Percentiles rank a stretch among this genome's conserved stretches.
These are phyloP conservation scores for Areca catechu DNA, from an alignment of 176 grass and related monocot species.

Conservation along the genomic window DNA sequence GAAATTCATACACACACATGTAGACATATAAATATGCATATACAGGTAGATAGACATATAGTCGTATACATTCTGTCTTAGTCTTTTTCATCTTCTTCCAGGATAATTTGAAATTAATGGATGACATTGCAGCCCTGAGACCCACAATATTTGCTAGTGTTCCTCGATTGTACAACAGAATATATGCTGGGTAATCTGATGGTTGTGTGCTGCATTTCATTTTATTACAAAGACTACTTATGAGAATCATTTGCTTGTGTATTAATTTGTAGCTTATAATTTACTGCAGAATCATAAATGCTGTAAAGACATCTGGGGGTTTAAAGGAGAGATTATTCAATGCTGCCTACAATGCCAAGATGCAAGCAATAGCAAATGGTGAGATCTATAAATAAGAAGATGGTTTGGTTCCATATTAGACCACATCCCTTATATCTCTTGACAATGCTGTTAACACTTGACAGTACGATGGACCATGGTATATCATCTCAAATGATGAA, in stretches of 20 bases:
- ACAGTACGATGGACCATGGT: neutral
- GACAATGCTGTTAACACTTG: neutral
- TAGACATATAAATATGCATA: no score
- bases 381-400: neutral
- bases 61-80: no score
- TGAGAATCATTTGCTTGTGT: neutral
- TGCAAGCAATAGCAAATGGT: slow-evolving; percentile 17
- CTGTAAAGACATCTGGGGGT: slow-evolving; percentile 78
- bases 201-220: neutral
- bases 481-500: no score
- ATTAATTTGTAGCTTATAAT: slow-evolving; percentile 14
- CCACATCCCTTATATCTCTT: slow-evolving; percentile 4
- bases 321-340: slow-evolving; percentile 48
- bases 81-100: slow-evolving; percentile 17
- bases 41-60: no score
- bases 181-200: slow-evolving; percentile 79
- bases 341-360: slow-evolving; percentile 17
- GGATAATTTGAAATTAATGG: slow-evolving; percentile 99
- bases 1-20: no score
- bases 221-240: no score
- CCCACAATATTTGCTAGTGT: slow-evolving; percentile 86
- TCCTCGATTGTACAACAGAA: slow-evolving; percentile 77
- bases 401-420: neutral
- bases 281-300: slow-evolving; percentile 61
- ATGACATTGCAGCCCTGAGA: slow-evolving; percentile 79